Evolutionary conservation across 257 asterid species (phyloP), one percentile per base, ranked within the genome.

Genomic region (Solanum ahanhuiri): DNA sequence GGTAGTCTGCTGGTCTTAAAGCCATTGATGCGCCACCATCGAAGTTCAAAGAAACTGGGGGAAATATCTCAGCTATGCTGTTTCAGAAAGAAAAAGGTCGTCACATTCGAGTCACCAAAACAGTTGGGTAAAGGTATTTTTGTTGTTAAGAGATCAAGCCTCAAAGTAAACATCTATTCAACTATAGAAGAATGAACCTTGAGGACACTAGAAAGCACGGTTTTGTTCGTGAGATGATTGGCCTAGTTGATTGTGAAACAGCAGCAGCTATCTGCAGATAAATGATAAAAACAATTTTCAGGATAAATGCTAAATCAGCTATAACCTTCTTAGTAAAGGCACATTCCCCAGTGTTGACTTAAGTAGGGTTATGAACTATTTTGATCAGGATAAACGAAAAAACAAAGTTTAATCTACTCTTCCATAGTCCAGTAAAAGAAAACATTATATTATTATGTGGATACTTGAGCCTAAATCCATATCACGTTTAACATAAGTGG

Each of bases 1-100:
- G 96, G 92, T 95, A 96, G 89, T 95, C 97, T 31, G 76, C 83
- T 64, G 98, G 98, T 89, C 94, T 93, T 86, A 94, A 66, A 83
- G 81, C 64, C 96, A 96, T 85, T 73, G 95, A 92, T 81, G 98
- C 95, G 34, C 91, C 94, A 15, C 96, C 98, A 43, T 94, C 96
- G 70, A 96, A 96, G 92, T 93, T 93, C 33, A 96, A 88, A 83
- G 94, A 85, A 84, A 94, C 97, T 6, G 91, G 87, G 63, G 98
- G 98, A 83, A 96, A 96, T 87, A 92, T 88, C 86, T 94, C 93
- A 25, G 86, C 85, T 85, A 93, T 90, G 89, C 99, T 96, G 96
- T 82, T 87, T 81, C 67, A 30, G 43, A 28, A 48, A 18, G 30
- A 81, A 45, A 17, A 58, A 81, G 20, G 67, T 37, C 4, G 17